Evolutionary conservation across 1,284 basidiomycete genomes (phyloP), one percentile per base, ranked within the genome.

Genomic region (Porogramme epimiltina): DNA sequence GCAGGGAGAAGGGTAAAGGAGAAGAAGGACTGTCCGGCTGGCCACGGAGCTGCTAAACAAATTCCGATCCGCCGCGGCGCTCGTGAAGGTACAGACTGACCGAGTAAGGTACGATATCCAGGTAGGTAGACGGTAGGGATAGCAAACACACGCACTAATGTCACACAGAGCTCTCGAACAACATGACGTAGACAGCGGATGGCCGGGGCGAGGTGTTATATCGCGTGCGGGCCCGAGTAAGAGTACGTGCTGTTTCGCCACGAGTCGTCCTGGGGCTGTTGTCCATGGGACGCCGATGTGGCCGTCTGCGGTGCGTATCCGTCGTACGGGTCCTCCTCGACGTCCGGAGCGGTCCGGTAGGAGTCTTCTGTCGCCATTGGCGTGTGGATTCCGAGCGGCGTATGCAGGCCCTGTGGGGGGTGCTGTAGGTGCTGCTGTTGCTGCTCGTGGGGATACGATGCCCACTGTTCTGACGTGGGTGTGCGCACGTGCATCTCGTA

Each of bases 401-500:
- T 31, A 13, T 31, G 13, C 28, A 6, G 13, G 8, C 28, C 8
- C 28, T 31, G 8, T 31, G 28, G 28, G 28, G 28, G 8, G 28
- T 31, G 28, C 34, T 16, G 10, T 5, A 5, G 16, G 13, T 37
- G 36, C 36, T 13, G 44, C 42, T n/a, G 15, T 20, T 6, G 39
- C 45, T 6, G 25, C 3, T 50, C 54, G 0, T 48, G 47, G 3
- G 34, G 52, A 33, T 51, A 50, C 28, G 37, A 47, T 11, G 45
- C 47, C 61, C 59, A 60, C 38, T 65, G 62, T 31, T 63, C 62
- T 4, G 47, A 41, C 16, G 62, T 52, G 20, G 67, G 64, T 36
- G 49, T 52, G 25, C 77, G 74, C 22, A 78, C 73, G 31, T 76
- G 76, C 81, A 84, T 80, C 70, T 85, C 85, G 63, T 78, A 81